These are phyloP conservation scores for Xanthoparmelia taractica DNA, from an alignment of 495 filamentous ascomycete species.

Conservation along the genomic window DNA sequence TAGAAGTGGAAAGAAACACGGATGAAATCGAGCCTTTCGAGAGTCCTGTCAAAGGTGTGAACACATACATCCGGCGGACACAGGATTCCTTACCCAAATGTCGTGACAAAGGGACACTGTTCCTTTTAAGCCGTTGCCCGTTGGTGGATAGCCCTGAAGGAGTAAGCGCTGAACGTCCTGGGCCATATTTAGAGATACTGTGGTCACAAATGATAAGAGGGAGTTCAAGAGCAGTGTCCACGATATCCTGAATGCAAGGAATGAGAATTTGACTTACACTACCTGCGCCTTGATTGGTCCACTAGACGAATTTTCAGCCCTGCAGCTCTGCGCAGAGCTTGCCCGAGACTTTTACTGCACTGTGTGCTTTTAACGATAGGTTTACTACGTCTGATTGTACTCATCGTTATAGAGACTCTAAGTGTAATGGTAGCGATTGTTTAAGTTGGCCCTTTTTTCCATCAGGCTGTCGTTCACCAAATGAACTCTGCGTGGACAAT, in stretches of 20 bases:
- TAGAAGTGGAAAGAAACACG: neutral
- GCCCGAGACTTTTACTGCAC: too few species aligned
- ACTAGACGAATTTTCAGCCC: too few species aligned
- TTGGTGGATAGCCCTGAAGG: neutral
- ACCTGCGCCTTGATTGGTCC: neutral
- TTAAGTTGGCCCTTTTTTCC: neutral
- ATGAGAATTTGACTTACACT: too few species aligned
- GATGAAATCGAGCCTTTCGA: neutral
- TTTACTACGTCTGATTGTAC: neutral
- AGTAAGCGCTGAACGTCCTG: neutral
- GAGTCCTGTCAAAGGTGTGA: neutral
- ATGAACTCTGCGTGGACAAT: slow-evolving; percentile 41
- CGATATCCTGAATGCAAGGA: too few species aligned
- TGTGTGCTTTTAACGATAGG: neutral
- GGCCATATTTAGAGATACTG: slow-evolving; percentile 2
- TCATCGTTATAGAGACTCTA: neutral
- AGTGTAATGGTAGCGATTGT: neutral
- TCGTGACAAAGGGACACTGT: neutral
- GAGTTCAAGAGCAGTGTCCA: too few species aligned
- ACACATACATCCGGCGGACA: neutral
- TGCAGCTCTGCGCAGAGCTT: too few species aligned
- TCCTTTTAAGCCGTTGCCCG: neutral
- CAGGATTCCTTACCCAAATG: neutral
- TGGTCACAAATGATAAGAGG: too few species aligned
- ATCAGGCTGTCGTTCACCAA: slow-evolving; percentile 38